Evolutionary conservation across 805 yeast species (phyloP).

Genomic region (Monosporozyma solicola): DNA sequence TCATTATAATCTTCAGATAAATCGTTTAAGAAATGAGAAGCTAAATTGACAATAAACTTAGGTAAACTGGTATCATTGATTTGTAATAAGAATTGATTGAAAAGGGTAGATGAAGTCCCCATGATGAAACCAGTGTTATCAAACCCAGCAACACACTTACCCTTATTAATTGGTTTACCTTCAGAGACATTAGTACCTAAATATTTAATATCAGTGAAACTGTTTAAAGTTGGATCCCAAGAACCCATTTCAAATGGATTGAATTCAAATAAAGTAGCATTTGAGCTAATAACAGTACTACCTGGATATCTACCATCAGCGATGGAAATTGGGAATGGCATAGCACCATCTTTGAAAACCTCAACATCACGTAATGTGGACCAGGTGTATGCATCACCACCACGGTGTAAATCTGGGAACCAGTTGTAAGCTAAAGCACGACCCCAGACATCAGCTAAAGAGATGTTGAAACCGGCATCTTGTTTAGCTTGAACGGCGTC

Average conservation of each 20-base stretch:
- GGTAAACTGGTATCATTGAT: constrained; percentile 38
- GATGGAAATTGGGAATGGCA: constrained; percentile 66
- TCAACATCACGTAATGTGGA: constrained; percentile 50
- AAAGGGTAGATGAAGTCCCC: constrained; percentile 77
- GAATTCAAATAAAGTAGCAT: constrained; percentile 60
- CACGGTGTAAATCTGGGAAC: constrained; percentile 49
- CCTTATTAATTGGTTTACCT: constrained; percentile 43
- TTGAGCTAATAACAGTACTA: constrained; percentile 43
- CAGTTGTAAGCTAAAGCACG: constrained; percentile 65
- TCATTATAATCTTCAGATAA: constrained; percentile 48
- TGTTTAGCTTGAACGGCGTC: constrained; percentile 45
- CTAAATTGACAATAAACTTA: constrained; percentile 34
- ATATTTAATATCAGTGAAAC: constrained; percentile 60
- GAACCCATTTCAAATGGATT: constrained; percentile 73
- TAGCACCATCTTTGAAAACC: constrained; percentile 49
- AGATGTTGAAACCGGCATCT: constrained; percentile 58
- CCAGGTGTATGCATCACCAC: constrained; percentile 56
- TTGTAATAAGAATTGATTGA: constrained; percentile 56
- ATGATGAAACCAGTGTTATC: constrained; percentile 77
- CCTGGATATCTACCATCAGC: constrained; percentile 63
- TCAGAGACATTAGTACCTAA: constrained; percentile 56
- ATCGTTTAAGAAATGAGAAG: constrained; percentile 37
- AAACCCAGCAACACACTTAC: constrained; percentile 53
- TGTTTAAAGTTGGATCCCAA: constrained; percentile 69
- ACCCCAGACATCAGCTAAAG: constrained; percentile 76